Evolutionary conservation across 495 filamentous ascomycete genomes (phyloP), one percentile per base, ranked within the genome.

Genomic region (Aspergillus sclerotiicarbonarius): DNA sequence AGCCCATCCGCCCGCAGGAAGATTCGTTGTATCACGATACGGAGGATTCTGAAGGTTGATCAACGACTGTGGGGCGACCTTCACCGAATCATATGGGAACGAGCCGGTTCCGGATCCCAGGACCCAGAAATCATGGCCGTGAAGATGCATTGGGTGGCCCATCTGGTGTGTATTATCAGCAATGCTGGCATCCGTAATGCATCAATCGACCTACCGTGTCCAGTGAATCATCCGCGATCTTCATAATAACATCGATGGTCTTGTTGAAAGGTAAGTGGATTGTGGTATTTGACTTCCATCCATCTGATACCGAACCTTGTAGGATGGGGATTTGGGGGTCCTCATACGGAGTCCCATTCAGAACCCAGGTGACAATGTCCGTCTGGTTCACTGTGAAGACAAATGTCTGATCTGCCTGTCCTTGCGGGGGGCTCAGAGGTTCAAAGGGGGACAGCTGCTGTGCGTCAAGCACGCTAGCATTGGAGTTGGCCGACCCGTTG

Each of bases 121-220:
- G n/a, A 65, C 44, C 62, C 59, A 65, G 48, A 67, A 65, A n/a
- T 64, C 62, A 43, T 60, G 58, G n/a, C 61, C 64, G 39, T 64
- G 61, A 13, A 58, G 32, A 48, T 63, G 60, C 60, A 63, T 62
- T 2, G 61, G 54, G 48, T 62, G 61, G 35, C 37, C 43, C 53
- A 53, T 54, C 41, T 53, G 45, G 9, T 33, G 25, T 20, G 47
- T 19, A 31, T 32, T 39, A 44, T 58, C 2, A 57, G 51, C 18
- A 48, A 19, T 20, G 45, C 8, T 18, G 29, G 35, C 7, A 37
- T 15, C 8, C 8, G 32, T 16, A 31, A 18, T 29, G 48, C 10
- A 51, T 16, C n/a, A 32, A 51, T 21, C 6, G 8, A 33, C 51
- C 7, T 41, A 63, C 61, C 59, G 20, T 56, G 48, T 63, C 61